Percentiles rank a stretch among this genome's conserved stretches.
Conservation (phyloP, 331 rosid genomes). For the Acacia pycnantha region DNA sequence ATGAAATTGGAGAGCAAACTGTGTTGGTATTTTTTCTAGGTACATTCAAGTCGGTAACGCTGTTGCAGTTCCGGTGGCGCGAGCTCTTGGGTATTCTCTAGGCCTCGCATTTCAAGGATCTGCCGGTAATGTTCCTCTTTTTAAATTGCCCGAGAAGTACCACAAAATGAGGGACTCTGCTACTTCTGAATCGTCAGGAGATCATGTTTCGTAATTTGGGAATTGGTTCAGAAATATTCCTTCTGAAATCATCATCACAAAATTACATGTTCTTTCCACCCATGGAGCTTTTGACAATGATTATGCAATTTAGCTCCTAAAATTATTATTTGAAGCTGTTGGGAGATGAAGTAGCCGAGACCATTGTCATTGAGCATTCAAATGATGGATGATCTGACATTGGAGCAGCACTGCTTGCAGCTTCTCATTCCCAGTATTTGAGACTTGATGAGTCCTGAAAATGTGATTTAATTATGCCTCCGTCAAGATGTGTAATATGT, state of each 20-base stretch:
- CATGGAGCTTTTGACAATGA: background rate
- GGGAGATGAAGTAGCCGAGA: constrained; percentile 64
- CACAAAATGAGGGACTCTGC: constrained; percentile 33
- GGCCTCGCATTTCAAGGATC: constrained; percentile 56
- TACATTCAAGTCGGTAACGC: constrained; percentile 88
- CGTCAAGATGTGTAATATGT: constrained; percentile 36
- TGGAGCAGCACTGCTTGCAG: constrained; percentile 94
- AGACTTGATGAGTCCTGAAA: constrained; percentile 56
- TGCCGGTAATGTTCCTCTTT: constrained; percentile 25
- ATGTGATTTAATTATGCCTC: constrained; percentile 4
- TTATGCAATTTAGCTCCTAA: background rate
- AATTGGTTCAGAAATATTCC: constrained; percentile 19
- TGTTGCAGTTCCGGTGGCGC: constrained; percentile 78
- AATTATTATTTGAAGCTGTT: constrained; percentile 39
- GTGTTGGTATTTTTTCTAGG: constrained; percentile 30
- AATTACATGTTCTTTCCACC: no score
- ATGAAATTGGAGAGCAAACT: background rate
- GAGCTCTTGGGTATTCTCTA: constrained; percentile 64
- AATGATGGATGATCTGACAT: constrained; percentile 94
- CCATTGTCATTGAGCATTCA: constrained; percentile 55
- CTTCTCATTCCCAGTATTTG: constrained; percentile 84
- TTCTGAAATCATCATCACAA: constrained; percentile 29
- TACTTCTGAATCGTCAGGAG: constrained; percentile 45
- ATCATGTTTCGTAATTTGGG: constrained; percentile 26
- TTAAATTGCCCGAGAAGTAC: constrained; percentile 46